phyloP scores from a whole-genome alignment of 108 stramenopile genomes.

The Pelagomonas calceolata region DNA sequence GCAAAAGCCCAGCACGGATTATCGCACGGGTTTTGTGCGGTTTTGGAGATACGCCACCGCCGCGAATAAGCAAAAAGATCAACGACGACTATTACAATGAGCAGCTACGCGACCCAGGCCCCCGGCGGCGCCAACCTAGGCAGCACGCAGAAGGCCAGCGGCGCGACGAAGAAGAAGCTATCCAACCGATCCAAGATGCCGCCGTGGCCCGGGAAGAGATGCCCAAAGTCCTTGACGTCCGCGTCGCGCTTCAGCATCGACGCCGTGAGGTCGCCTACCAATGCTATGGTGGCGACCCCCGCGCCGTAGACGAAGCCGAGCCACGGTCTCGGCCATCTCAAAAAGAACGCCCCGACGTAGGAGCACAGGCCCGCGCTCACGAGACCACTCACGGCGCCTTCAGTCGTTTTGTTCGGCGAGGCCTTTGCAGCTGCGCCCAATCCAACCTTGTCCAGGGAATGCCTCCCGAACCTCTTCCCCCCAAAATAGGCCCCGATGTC shows the following conservation, averaged over 20 bases:
- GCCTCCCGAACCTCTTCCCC: slow-evolving; percentile 59
- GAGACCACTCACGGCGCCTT: slow-evolving; percentile 84
- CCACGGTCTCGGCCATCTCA: slow-evolving; percentile 75
- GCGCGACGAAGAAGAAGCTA: background rate
- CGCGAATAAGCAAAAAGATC: too few species aligned
- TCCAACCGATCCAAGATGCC: slow-evolving; percentile 91
- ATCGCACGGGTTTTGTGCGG: too few species aligned
- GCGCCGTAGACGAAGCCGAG: slow-evolving; percentile 76
- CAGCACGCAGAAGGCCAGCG: background rate
- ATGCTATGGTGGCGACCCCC: slow-evolving; percentile 57
- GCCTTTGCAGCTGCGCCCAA: slow-evolving; percentile 77
- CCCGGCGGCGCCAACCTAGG: background rate
- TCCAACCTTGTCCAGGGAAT: slow-evolving; percentile 37
- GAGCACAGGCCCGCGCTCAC: slow-evolving; percentile 47
- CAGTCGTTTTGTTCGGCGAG: slow-evolving; percentile 90
- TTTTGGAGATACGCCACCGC: too few species aligned
- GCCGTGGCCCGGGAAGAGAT: slow-evolving; percentile 91
- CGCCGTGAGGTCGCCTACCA: slow-evolving; percentile 90
- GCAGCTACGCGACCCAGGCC: too few species aligned
- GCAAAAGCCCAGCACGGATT: too few species aligned
- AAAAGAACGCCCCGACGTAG: slow-evolving; percentile 70
- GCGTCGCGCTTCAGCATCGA: slow-evolving; percentile 93
- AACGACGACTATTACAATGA: too few species aligned
- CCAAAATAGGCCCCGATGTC: slow-evolving; percentile 89
- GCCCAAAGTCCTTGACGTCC: slow-evolving; percentile 88